A percentile compares a stretch with the other conserved stretches of the same genome.
These are phyloP conservation scores for Stagonosporopsis cucurbitacearum DNA, from an alignment of 2,329 filamentous ascomycete genomes.

Conservation along the genomic window DNA sequence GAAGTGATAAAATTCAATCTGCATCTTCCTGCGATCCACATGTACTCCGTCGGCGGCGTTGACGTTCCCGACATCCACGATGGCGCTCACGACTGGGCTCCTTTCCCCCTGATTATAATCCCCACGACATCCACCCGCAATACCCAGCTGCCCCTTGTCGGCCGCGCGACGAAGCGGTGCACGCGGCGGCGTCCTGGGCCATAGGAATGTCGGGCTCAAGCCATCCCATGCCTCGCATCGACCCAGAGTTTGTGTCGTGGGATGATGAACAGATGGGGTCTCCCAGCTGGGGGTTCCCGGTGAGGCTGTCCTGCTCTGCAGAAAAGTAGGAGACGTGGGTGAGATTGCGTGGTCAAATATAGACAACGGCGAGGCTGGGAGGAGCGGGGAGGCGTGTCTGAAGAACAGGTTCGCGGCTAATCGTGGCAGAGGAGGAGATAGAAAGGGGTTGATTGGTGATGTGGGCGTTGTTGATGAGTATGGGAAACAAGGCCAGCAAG, in stretches of 20 bases:
- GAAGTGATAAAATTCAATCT: constrained; percentile 13
- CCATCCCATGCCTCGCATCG: neutral
- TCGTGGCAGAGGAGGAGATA: constrained; percentile 14
- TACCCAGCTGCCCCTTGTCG: neutral
- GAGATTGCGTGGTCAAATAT: constrained; percentile 26
- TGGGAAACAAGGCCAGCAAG: neutral
- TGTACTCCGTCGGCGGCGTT: neutral
- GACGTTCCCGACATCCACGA: neutral
- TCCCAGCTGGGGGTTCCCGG: neutral
- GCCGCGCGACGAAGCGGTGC: neutral
- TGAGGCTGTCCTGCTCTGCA: neutral
- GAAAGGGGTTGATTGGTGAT: constrained; percentile 24
- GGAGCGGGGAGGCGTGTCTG: constrained; percentile 17
- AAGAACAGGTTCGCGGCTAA: neutral
- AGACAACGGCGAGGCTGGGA: constrained; percentile 27
- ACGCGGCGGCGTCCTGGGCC: neutral
- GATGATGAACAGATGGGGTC: neutral
- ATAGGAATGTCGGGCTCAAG: constrained; percentile 1
- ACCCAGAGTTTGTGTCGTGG: neutral
- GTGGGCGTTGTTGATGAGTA: constrained; percentile 10
- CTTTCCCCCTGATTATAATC: neutral
- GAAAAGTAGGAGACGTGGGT: constrained; percentile 8
- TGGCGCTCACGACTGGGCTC: no score
- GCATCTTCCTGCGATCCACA: constrained; percentile 3
- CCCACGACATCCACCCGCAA: neutral